Conservation (phyloP, 331 rosid species). For the Acacia concinna region DNA sequence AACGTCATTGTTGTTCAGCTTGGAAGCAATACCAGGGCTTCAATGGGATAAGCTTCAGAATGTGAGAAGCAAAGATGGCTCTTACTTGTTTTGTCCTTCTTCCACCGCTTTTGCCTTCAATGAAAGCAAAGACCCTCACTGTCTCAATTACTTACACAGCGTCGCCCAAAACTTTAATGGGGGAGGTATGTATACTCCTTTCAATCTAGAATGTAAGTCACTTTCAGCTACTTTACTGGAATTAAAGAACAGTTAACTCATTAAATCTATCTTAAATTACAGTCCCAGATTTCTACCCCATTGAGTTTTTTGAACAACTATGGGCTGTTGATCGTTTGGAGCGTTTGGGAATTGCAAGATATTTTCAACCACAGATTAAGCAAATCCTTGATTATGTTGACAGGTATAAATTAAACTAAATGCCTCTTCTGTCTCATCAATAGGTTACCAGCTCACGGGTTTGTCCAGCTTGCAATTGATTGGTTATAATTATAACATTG, state of each 20-base stretch:
- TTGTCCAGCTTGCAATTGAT: not conserved
- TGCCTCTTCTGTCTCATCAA: not conserved
- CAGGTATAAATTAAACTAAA: constrained; percentile 48
- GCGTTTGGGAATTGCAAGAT: constrained; percentile 61
- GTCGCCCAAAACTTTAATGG: constrained; percentile 48
- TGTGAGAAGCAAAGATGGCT: constrained; percentile 60
- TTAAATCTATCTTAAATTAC: not conserved
- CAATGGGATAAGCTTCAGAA: constrained; percentile 65
- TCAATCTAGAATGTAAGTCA: not conserved
- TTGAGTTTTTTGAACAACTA: constrained; percentile 59
- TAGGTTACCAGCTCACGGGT: not conserved
- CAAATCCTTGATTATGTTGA: constrained; percentile 43
- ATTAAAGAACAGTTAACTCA: not conserved
- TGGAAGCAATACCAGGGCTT: constrained; percentile 62
- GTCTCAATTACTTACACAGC: constrained; percentile 46
- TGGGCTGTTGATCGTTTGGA: constrained; percentile 65
- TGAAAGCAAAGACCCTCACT: constrained; percentile 47
- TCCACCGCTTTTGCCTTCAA: constrained; percentile 69
- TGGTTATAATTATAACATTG: not conserved
- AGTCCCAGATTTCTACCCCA: constrained; percentile 72
- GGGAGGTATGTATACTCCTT: not conserved
- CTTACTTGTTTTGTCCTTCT: constrained; percentile 63
- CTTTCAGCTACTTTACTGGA: not conserved
- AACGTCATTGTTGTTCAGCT: constrained; percentile 61
- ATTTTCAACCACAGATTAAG: constrained; percentile 44